These are phyloP conservation scores for Naganishia randhawae DNA, from an alignment of 768 basidiomycete species.

Conservation along the genomic window DNA sequence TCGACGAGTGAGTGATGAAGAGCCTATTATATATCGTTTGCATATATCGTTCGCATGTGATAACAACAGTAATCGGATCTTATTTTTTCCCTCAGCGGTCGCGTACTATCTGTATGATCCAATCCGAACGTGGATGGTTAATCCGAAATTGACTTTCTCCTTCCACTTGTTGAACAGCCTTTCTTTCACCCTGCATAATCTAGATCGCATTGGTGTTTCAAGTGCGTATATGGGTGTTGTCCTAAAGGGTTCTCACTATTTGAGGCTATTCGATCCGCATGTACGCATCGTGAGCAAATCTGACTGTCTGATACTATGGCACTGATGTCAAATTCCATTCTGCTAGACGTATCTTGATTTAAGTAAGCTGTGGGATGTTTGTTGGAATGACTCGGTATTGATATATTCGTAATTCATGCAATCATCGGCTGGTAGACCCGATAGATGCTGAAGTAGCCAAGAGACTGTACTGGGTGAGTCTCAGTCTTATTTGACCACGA, in stretches of 20 bases:
- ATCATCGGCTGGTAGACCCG: background rate
- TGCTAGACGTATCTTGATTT: conserved; percentile 7
- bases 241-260: background rate
- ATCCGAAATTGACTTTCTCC: background rate
- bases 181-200: conserved; percentile 2
- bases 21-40: background rate
- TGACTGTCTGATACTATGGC: background rate
- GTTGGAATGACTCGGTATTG: background rate
- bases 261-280: conserved; percentile 14
- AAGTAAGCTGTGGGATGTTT: background rate
- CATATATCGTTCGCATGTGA: too few species aligned
- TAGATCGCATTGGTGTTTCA: background rate
- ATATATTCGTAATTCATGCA: background rate
- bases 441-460: conserved; percentile 21
- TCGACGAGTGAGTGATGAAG: conserved; percentile 3
- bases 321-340: background rate
- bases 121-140: background rate
- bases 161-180: background rate
- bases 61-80: background rate
- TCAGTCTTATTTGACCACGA: background rate
- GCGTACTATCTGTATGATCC: conserved; percentile 10
- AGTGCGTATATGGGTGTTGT: conserved; percentile 4
- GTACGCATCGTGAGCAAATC: background rate
- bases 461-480: conserved; percentile 27
- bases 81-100: background rate